Base-by-base conservation (phyloP, 108 stramenopile species). In the Cyclotella cryptica region DNA sequence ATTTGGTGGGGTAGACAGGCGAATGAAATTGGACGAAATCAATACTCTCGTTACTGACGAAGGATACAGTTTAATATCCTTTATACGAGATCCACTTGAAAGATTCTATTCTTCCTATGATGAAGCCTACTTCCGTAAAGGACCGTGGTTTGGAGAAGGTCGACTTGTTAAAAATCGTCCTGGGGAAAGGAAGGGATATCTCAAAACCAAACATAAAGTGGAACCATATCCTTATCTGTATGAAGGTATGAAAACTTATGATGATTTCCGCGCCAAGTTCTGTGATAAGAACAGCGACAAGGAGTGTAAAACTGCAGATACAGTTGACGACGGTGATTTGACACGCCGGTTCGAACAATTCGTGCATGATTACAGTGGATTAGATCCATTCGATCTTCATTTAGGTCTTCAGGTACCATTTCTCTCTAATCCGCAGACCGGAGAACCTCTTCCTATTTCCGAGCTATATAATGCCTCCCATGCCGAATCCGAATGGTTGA, bases 301-400 rank as follows among this genome's bases (percentile, higher is more conserved):
- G 43, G 24, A 65, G 22, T 65, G 64, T 45, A 21, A 26, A 46
- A 18, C 14, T 46, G 52, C 9, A 14, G n/a, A 22, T 40, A 67
- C 75, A 35, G 77, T 83, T 42, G 82, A 83, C 54, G 64, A 83
- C 69, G 82, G 82, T 11, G 51, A 26, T n/a, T 53, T 83, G 49
- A 54, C 60, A 17, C 28, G 46, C 12, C 52, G 82, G 18, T 83
- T 83, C 72, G 75, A 77, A 43, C 63, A 62, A 24, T 83, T 83
- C 30, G 82, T 83, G 0, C 9, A n/a, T 3, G 82, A 83, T 73
- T 83, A 83, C 45, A 55, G 67, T 64, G 82, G 82, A 26, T 58
- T 72, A 11, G 75, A 83, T 21, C 82, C 82, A 24, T 83, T 83
- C 21, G 82, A 83, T 77, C 44, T 83, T 54, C 82, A 83, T 69